Base-by-base conservation (phyloP, 768 basidiomycete species). In the Clitopilus passeckerianus region DNA sequence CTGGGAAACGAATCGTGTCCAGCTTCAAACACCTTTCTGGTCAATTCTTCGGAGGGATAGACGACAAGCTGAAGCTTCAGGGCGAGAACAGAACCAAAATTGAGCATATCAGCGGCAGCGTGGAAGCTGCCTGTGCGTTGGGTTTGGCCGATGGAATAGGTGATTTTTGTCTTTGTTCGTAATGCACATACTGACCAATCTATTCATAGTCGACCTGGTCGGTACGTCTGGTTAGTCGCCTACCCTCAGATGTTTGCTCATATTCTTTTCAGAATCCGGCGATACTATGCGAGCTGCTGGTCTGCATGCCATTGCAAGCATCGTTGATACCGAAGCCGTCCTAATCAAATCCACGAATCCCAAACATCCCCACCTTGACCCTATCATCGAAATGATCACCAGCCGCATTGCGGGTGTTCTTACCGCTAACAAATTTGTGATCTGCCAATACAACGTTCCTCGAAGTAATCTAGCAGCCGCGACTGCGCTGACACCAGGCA, bases 241-340 rank as follows among this genome's bases (percentile, higher is more conserved):
- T 22, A 6, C 10, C 33, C 3, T 3, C 15, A 12, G 14, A 34
- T 14, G 35, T 18, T 4, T 43, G 37, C 5, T 54, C 59, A 18
- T 66, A 18, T 6, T 12, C 3, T 24, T 53, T 53, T 41, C 70
- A 95, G 96, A 98, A 75, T 99, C 96, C 16, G 97, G 97, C 44
- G 97, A 99, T 67, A 99, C 97, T 7, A 99, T 99, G 97, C 92
- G 96, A 34, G 97, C 96, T 23, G 95, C 95, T 0, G 97, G 96
- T 35, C 80, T 98, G 58, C 91, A 91, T 71, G 86, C 96, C 41
- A 98, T 99, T 67, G 90, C 87, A 14, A 98, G 94, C 9, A 71
- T 99, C 10, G 83, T 99, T 57, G 72, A 87, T 27, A 76, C 77
- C 1, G 90, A 99, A 74, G 95, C 96, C 10, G 92, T 98, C 57